A percentile compares a stretch with the other conserved stretches of the same genome.
Evolutionary conservation across 495 filamentous ascomycete species (phyloP).

Genomic region (Tuber borchii): DNA sequence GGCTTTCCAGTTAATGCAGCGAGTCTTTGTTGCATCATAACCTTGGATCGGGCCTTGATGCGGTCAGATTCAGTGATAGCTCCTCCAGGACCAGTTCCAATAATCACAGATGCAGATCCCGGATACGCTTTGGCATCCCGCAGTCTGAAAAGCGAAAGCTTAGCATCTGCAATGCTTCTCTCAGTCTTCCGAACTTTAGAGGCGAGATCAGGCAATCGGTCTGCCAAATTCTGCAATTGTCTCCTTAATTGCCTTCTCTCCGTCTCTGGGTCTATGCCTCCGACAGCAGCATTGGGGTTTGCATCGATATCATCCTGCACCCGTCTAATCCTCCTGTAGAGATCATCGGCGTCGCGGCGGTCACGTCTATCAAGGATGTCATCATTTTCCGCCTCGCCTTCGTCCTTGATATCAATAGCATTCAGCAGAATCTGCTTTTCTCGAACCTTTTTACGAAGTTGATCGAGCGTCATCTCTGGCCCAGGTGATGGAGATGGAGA

Average conservation of each 20-base stretch:
- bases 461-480: constrained; percentile 78
- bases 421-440: constrained; percentile 96
- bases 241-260: constrained; percentile 79
- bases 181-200: constrained; percentile 87
- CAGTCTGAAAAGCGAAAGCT: constrained; percentile 86
- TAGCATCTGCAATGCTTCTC: constrained; percentile 84
- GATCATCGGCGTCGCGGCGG: constrained; percentile 83
- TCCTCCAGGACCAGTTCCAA: constrained; percentile 91
- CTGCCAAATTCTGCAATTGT: constrained; percentile 78
- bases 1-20: constrained; percentile 85
- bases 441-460: constrained; percentile 84
- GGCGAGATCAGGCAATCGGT: constrained; percentile 84
- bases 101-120: constrained; percentile 67
- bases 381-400: constrained; percentile 81
- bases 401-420: constrained; percentile 93
- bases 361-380: constrained; percentile 86
- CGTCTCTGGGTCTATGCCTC: constrained; percentile 70
- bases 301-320: constrained; percentile 94
- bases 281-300: constrained; percentile 72
- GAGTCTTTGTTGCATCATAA: constrained; percentile 96
- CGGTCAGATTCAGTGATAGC: constrained; percentile 87
- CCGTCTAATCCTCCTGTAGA: constrained; percentile 86
- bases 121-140: constrained; percentile 91
- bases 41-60: constrained; percentile 88
- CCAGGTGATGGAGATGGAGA: constrained; percentile 67